A percentile compares a stretch with the other conserved stretches of the same genome.
These are phyloP conservation scores for Sicyos baderoa DNA, from an alignment of 306 rosid genomes.

Conservation along the genomic window DNA sequence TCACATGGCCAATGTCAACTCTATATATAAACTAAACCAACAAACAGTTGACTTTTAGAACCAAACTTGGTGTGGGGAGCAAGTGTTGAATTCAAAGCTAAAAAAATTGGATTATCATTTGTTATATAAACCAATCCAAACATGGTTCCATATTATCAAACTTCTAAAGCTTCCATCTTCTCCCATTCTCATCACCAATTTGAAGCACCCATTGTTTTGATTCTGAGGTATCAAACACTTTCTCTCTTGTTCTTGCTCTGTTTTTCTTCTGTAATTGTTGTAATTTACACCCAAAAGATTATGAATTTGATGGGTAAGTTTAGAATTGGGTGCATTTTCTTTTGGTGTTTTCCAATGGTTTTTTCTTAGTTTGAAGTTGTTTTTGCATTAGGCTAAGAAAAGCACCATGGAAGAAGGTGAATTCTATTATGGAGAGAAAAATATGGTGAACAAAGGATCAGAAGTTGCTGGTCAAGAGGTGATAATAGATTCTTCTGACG, in stretches of 20 bases:
- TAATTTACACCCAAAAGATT: neutral
- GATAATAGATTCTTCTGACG: too few relatives aligned
- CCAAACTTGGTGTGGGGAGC: constrained; percentile 4
- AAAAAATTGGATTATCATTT: too few relatives aligned
- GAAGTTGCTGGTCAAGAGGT: neutral
- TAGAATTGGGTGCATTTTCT: neutral
- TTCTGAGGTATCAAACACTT: neutral
- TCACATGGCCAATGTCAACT: too few relatives aligned
- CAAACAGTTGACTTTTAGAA: neutral
- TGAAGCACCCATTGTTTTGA: too few relatives aligned
- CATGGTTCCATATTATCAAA: too few relatives aligned
- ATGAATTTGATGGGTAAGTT: too few relatives aligned
- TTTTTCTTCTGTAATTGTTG: neutral
- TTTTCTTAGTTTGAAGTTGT: neutral
- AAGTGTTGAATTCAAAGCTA: neutral
- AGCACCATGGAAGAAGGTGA: neutral
- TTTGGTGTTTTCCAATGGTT: neutral
- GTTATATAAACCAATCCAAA: too few relatives aligned
- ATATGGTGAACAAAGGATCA: neutral
- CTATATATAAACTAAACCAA: too few relatives aligned
- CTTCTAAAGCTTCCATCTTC: too few relatives aligned
- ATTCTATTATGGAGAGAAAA: neutral
- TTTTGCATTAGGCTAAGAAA: neutral
- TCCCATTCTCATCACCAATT: too few relatives aligned
- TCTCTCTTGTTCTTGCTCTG: neutral